These are phyloP conservation scores for Eutrema salsugineum DNA, from an alignment of 441 rosid species.

Conservation along the genomic window DNA sequence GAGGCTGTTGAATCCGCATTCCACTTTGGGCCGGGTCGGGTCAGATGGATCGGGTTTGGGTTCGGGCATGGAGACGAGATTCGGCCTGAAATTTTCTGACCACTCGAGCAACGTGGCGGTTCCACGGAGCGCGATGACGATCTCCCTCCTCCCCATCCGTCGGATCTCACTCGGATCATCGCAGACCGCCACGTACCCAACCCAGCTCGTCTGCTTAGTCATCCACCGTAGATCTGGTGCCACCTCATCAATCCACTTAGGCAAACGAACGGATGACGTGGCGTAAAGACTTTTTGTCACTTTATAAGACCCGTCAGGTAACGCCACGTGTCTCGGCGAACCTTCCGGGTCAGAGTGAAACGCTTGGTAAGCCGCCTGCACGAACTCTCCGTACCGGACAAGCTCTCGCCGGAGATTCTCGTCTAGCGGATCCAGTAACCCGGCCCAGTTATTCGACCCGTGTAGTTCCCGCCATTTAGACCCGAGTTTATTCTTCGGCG, in stretches of 20 bases:
- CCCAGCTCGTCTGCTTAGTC: slow-evolving; percentile 73
- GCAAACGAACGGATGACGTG: slow-evolving; percentile 59
- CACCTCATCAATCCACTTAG: slow-evolving; percentile 61
- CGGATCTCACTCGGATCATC: slow-evolving; percentile 58
- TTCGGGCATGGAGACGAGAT: slow-evolving; percentile 32
- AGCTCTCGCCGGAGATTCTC: slow-evolving; percentile 74
- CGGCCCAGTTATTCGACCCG: slow-evolving; percentile 60
- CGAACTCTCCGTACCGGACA: slow-evolving; percentile 64
- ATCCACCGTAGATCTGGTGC: slow-evolving; percentile 78
- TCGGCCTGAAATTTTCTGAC: slow-evolving; percentile 62
- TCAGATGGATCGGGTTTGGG: slow-evolving; percentile 30
- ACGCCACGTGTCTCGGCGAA: slow-evolving; percentile 41
- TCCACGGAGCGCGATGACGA: slow-evolving; percentile 67
- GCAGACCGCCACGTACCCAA: slow-evolving; percentile 74
- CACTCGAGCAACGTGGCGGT: slow-evolving; percentile 73
- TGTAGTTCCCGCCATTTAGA: slow-evolving; percentile 63
- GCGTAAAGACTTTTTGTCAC: slow-evolving; percentile 67
- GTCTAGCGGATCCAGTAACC: slow-evolving; percentile 64
- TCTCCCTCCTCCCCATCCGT: slow-evolving; percentile 79
- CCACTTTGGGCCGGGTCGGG: slow-evolving; percentile 42
- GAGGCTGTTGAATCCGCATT: slow-evolving; percentile 62
- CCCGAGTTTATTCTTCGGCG: slow-evolving; percentile 69
- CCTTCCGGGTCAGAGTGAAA: slow-evolving; percentile 58
- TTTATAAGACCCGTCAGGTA: slow-evolving; percentile 50
- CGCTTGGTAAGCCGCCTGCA: slow-evolving; percentile 62